A percentile compares a stretch with the other conserved stretches of the same genome.
These are phyloP conservation scores for Smittium mucronatum DNA, from an alignment of 371 early-diverging fungal genomes.

Conservation along the genomic window DNA sequence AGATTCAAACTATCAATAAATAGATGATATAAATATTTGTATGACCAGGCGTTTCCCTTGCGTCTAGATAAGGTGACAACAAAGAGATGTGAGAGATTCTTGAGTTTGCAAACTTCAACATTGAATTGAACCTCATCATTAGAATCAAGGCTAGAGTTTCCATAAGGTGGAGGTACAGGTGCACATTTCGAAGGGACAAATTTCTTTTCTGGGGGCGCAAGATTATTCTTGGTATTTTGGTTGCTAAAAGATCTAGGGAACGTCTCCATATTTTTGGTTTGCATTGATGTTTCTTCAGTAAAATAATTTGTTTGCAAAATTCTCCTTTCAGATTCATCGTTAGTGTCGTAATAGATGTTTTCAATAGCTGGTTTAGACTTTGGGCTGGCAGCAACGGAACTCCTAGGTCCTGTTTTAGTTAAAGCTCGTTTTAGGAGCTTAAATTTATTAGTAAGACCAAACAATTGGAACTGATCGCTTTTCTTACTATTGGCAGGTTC, in stretches of 20 bases:
- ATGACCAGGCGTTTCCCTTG: conserved; percentile 85
- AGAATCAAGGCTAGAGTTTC: conserved; percentile 68
- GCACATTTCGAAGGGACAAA: conserved; percentile 3
- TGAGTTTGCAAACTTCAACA: conserved; percentile 77
- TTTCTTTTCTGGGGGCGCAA: neutral
- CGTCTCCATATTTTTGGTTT: neutral
- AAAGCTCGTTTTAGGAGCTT: conserved; percentile 4
- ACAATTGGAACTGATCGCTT: neutral
- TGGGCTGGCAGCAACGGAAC: neutral
- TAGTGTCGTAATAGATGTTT: neutral
- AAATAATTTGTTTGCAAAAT: neutral
- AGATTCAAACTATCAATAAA: conserved; percentile 27
- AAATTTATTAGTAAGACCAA: neutral
- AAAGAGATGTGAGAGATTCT: conserved; percentile 75
- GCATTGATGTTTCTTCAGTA: neutral
- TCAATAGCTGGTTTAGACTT: neutral
- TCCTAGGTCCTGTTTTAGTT: neutral
- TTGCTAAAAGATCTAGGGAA: neutral
- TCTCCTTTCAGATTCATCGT: neutral
- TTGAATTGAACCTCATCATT: conserved; percentile 72
- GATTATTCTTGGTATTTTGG: neutral
- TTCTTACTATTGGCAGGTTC: neutral
- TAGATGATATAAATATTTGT: conserved; percentile 75
- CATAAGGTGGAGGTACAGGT: conserved; percentile 61
- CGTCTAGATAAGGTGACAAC: conserved; percentile 82